Base-by-base conservation (phyloP, 2,329 filamentous ascomycete genomes). In the Thielaviopsis euricoi region DNA sequence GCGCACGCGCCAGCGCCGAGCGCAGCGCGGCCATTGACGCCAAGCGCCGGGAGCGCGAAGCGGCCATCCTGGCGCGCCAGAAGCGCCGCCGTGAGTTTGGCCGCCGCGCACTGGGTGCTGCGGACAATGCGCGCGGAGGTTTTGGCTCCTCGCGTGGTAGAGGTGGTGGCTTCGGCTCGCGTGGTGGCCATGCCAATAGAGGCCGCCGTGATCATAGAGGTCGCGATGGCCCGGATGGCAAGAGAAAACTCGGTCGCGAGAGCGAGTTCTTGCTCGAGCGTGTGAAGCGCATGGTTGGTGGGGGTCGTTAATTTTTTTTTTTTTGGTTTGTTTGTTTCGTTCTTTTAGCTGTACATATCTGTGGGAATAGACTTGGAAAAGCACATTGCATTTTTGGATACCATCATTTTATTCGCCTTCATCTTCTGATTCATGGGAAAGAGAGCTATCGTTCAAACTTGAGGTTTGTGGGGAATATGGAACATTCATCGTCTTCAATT, bases 161-260 rank as follows among this genome's bases (percentile, higher is more conserved):
- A 15, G 54, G 54, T 3, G 22, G 55, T 23, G 55, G 48, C 26
- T 15, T 23, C 2, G 29, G 19, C 7, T n/a, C 37, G 1, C 6
- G 51, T 2, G 54, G 51, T 23, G 55, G 53, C 6, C 51, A 26
- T 33, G 26, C n/a, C n/a, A n/a, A n/a, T 43, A 6, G 52, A 17
- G 33, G 56, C 2, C 46, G 43, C 6, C 33, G 15, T 23, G 52
- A 49, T 53, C 40, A 53, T 19, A 40, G 37, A 22, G 33, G 50
- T 22, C 40, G n/a, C n/a, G n/a, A 55, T 15, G 22, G 65, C 62
- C 68, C 74, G 64, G 79, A 83, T 65, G 85, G 85, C 9, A 80
- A 84, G 71, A 75, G 82, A 66, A 87, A 85, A 70, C 67, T 93
- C 51, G 87, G 87, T 1, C 76, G 85, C 58, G 86, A 90, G 72